phyloP scores from a whole-genome alignment of 2,329 filamentous ascomycete species.

The Huntiella decipiens region DNA sequence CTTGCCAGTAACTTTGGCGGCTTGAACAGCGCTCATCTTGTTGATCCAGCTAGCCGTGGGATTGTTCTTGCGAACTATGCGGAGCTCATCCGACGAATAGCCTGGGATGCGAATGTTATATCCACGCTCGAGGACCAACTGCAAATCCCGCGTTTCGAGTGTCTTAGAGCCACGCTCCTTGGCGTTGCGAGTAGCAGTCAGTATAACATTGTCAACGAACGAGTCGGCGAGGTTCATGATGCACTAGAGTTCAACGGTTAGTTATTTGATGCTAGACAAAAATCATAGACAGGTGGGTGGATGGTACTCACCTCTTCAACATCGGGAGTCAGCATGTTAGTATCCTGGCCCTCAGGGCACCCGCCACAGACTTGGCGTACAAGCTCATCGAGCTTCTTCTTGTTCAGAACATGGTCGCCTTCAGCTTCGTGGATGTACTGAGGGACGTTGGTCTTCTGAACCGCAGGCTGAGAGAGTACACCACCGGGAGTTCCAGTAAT shows the following conservation, averaged over 20 bases:
- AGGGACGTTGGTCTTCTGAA: conserved; percentile 64
- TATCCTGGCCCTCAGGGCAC: conserved; percentile 50
- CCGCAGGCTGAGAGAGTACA: conserved; percentile 71
- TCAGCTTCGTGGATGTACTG: conserved; percentile 79
- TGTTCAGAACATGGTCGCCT: conserved; percentile 82
- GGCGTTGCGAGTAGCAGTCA: conserved; percentile 71
- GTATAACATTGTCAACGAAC: conserved; percentile 82
- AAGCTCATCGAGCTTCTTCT: conserved; percentile 91
- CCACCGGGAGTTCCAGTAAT: conserved; percentile 61
- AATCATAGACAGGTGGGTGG: neutral
- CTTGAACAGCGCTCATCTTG: conserved; percentile 94
- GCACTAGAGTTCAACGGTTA: conserved; percentile 32
- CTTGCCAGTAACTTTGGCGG: conserved; percentile 62
- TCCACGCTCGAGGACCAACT: conserved; percentile 63
- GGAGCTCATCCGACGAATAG: conserved; percentile 82
- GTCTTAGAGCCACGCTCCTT: conserved; percentile 83
- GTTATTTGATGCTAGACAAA: neutral
- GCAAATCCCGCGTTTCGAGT: conserved; percentile 73
- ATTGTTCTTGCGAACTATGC: conserved; percentile 84
- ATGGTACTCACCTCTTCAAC: conserved; percentile 65
- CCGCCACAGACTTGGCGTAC: conserved; percentile 84
- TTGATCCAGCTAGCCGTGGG: conserved; percentile 78
- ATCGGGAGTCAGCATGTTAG: conserved; percentile 67
- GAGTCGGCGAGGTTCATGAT: conserved; percentile 80
- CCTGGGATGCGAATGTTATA: conserved; percentile 89